phyloP scores from a whole-genome alignment of 768 basidiomycete genomes.

The Pisolithus marmoratus region DNA sequence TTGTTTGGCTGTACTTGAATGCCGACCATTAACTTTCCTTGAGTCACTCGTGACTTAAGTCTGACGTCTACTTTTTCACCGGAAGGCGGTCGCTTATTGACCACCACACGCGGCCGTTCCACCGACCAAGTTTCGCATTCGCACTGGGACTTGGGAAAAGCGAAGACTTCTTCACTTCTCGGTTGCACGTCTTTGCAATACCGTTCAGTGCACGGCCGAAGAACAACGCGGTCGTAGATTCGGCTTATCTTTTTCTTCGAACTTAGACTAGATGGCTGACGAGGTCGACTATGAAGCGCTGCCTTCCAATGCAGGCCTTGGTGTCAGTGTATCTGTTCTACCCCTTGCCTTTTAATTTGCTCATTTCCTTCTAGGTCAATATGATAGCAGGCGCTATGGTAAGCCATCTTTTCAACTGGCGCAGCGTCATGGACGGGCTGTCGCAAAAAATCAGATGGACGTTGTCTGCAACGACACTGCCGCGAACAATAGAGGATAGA shows the following conservation, averaged over 20 bases:
- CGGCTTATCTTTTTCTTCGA: slow-evolving; percentile 1
- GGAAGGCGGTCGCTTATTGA: too few relatives aligned
- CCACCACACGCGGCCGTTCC: slow-evolving; percentile 3
- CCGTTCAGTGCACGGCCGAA: slow-evolving; percentile 1
- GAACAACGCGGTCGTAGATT: slow-evolving; percentile 5
- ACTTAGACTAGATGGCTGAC: slow-evolving; percentile 28
- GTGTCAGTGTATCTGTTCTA: slow-evolving; percentile 34
- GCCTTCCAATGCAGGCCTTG: slow-evolving; percentile 74
- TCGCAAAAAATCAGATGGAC: not conserved
- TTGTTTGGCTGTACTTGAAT: not conserved
- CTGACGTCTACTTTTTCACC: too few relatives aligned
- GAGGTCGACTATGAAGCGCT: slow-evolving; percentile 62
- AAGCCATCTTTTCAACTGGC: slow-evolving; percentile 31
- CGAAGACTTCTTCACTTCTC: not conserved
- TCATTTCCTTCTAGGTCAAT: slow-evolving; percentile 58
- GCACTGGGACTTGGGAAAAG: not conserved
- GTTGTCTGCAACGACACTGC: not conserved
- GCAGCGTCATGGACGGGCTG: not conserved
- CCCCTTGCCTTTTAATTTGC: slow-evolving; percentile 10
- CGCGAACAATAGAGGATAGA: not conserved
- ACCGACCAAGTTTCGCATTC: not conserved
- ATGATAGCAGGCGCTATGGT: slow-evolving; percentile 97
- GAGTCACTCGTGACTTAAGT: not conserved
- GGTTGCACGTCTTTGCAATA: not conserved
- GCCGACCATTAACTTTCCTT: not conserved